Evolutionary conservation across 352 stramenopile genomes (phyloP).

Genomic region (Globisporangium paroecandrum): DNA sequence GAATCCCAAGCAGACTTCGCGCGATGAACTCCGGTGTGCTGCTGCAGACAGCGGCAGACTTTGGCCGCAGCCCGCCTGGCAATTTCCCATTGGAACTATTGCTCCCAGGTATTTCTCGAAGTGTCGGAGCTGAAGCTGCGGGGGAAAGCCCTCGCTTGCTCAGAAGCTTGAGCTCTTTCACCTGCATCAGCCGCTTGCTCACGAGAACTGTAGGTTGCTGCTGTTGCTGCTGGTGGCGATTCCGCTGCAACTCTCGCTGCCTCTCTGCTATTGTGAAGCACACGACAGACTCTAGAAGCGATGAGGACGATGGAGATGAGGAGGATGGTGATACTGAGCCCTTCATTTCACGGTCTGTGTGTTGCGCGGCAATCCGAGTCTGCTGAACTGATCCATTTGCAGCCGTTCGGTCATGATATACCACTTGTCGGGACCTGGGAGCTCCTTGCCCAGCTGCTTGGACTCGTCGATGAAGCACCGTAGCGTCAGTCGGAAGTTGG

Average conservation of each 20-base stretch:
- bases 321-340: neutral
- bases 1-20: constrained; percentile 9
- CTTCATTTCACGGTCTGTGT: neutral
- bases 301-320: neutral
- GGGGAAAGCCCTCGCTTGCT: constrained; percentile 24
- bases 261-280: constrained; percentile 7
- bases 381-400: constrained; percentile 9
- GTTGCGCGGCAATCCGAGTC: neutral
- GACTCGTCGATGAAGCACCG: constrained; percentile 40
- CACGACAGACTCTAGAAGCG: constrained; percentile 22
- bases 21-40: constrained; percentile 36
- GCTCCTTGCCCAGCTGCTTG: constrained; percentile 14
- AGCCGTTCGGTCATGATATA: constrained; percentile 22
- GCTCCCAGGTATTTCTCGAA: constrained; percentile 8
- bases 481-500: constrained; percentile 30
- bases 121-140: constrained; percentile 7
- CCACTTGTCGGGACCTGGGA: constrained; percentile 27
- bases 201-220: constrained; percentile 37
- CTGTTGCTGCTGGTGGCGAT: constrained; percentile 18
- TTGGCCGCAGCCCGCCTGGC: constrained; percentile 26
- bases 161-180: constrained; percentile 25
- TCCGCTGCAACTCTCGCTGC: constrained; percentile 2
- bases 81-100: neutral
- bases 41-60: constrained; percentile 45
- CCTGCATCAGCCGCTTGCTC: constrained; percentile 27